Base-by-base conservation (phyloP, 2,329 filamentous ascomycete genomes). In the Gremmenia infestans region DNA sequence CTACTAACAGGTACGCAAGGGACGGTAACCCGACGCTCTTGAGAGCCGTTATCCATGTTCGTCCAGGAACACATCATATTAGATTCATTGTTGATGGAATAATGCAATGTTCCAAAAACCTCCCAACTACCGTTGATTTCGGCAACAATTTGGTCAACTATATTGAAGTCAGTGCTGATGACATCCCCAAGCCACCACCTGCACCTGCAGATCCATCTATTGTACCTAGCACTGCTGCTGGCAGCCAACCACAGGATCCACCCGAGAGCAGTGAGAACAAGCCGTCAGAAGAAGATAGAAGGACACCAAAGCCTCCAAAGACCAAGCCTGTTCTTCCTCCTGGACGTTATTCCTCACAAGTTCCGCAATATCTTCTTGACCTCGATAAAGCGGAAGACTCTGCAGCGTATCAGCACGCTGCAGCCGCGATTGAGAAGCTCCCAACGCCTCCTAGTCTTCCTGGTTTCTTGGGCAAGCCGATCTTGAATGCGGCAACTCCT, bases 81-180 rank as follows among this genome's bases (percentile, higher is more conserved):
- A 93, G 95, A 69, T 99, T 97, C 74, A 81, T 99, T 63, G 91
- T 97, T 50, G 93, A 97, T 73, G 89, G 89, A 56, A 87, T 93
- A 68, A 96, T 97, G 91, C 83, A 87, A 70, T 94, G 91, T 14
- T 94, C 91, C 15, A 85, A 89, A 58, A 84, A 88, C 61, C 79
- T 97, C 54, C 93, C 94, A 14, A 97, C 94, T 0, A 96, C 94
- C 1, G 94, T 99, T 56, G 94, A 99, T 72, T 97, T 95, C 71
- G 95, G 91, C 62, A 97, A 97, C 75, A 96, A 96, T 70, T 79
- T 99, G 17, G 93, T 99, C 73, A 99, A 99, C 74, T 99, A 97
- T 71, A 90, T 99, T 68, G 94, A 99, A 75, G 89, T 97, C 60
- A 89, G 82, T 66, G 84, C 89, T 37, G 87, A 91, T 54, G 87